Evolutionary conservation across 1,284 basidiomycete genomes (phyloP).

Genomic region (Xanthoconium separans): DNA sequence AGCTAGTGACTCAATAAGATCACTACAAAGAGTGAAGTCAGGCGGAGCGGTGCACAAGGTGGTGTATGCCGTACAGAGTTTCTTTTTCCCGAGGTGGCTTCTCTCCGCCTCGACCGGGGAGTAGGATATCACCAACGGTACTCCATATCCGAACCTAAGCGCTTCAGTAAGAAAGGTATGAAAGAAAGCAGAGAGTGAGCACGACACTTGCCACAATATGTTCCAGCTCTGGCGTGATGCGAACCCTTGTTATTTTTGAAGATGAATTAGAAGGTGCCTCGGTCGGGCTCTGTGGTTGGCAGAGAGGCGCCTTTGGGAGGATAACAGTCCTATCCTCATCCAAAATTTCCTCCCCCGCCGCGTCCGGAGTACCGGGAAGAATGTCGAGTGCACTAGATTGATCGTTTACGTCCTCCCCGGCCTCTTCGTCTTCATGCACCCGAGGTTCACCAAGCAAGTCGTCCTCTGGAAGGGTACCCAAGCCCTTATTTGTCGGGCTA

Average conservation of each 20-base stretch:
- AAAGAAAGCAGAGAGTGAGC: not conserved
- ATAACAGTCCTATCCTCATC: constrained; percentile 35
- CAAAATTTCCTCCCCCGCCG: constrained; percentile 18
- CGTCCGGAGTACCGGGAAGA: constrained; percentile 1
- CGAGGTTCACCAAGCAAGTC: constrained; percentile 6
- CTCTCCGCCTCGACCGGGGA: constrained; percentile 46
- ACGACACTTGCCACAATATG: constrained; percentile 50
- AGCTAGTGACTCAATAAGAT: constrained; percentile 56
- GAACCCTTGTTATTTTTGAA: constrained; percentile 36
- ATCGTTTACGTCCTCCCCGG: constrained; percentile 8
- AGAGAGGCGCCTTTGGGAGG: constrained; percentile 23
- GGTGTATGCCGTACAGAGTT: constrained; percentile 51
- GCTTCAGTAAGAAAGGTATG: not conserved
- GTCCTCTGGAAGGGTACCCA: constrained; percentile 4
- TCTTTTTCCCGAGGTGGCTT: constrained; percentile 57
- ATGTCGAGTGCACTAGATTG: constrained; percentile 4
- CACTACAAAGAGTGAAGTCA: constrained; percentile 36
- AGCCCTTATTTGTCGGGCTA: constrained; percentile 10
- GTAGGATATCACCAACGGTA: constrained; percentile 60
- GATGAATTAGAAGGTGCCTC: too few species aligned
- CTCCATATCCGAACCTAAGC: constrained; percentile 65
- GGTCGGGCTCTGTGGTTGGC: constrained; percentile 1
- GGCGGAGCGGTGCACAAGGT: not conserved
- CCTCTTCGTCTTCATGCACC: not conserved
- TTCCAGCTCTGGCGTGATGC: constrained; percentile 56